These are phyloP conservation scores for Mucor plumbeus DNA, from an alignment of 371 early-diverging fungal genomes.

Conservation along the genomic window DNA sequence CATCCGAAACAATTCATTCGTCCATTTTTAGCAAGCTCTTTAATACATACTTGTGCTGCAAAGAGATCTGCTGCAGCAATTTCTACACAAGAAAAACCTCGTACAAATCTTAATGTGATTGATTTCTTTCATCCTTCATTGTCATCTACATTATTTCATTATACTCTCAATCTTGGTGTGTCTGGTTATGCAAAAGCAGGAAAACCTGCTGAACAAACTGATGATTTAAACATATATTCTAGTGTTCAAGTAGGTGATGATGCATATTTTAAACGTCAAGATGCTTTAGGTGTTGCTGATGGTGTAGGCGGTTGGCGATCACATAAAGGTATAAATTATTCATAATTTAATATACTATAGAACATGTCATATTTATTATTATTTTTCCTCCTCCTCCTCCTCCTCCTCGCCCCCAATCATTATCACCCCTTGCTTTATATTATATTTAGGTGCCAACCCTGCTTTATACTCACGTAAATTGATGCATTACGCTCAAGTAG, in stretches of 20 bases:
- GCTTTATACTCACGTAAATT: constrained; percentile 86
- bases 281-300: constrained; percentile 84
- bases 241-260: constrained; percentile 84
- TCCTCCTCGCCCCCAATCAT: background rate
- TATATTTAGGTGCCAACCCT: constrained; percentile 74
- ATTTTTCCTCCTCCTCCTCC: background rate
- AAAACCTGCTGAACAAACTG: constrained; percentile 33
- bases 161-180: constrained; percentile 72
- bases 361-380: background rate
- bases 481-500: constrained; percentile 87
- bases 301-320: constrained; percentile 87
- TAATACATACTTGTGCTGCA: constrained; percentile 18
- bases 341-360: background rate
- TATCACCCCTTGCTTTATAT: background rate
- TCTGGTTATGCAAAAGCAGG: constrained; percentile 81
- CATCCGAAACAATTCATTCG: background rate
- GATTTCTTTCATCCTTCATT: constrained; percentile 53
- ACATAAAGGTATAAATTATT: constrained; percentile 37
- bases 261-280: constrained; percentile 76
- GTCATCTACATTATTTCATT: constrained; percentile 43
- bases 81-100: constrained; percentile 32
- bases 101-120: constrained; percentile 46
- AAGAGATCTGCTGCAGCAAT: constrained; percentile 34
- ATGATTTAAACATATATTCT: constrained; percentile 78
- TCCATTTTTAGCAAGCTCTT: background rate